phyloP scores from a whole-genome alignment of 306 rosid genomes.

The Boehmeria nivea region DNA sequence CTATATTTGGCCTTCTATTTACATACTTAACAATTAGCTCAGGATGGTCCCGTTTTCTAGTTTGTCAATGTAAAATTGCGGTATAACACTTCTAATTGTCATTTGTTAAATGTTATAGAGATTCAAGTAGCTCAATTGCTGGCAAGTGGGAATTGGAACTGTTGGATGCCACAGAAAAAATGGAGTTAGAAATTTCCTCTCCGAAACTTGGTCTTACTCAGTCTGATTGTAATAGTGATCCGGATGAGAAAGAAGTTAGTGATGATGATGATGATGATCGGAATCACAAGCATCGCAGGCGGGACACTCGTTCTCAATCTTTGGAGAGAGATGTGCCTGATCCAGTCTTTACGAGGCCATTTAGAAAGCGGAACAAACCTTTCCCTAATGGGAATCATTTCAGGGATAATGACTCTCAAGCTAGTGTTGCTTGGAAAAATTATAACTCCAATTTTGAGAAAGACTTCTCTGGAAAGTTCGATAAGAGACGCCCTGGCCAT shows the following conservation, averaged over 20 bases:
- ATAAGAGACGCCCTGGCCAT: conserved; percentile 65
- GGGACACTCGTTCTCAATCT: conserved; percentile 69
- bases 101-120: conserved; percentile 14
- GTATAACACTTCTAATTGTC: background rate
- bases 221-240: conserved; percentile 65
- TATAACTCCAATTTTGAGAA: conserved; percentile 42
- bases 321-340: conserved; percentile 71
- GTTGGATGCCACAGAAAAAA: conserved; percentile 31
- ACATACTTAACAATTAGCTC: background rate
- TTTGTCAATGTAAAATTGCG: background rate
- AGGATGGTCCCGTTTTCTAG: background rate
- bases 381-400: conserved; percentile 61
- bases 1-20: background rate
- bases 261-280: conserved; percentile 96
- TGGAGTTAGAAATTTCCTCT: conserved; percentile 75
- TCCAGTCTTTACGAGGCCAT: conserved; percentile 66
- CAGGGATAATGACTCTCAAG: conserved; percentile 72
- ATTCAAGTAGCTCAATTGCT: conserved; percentile 28
- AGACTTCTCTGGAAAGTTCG: conserved; percentile 57
- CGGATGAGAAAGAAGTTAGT: conserved; percentile 91
- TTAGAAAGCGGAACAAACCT: conserved; percentile 64
- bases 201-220: conserved; percentile 59
- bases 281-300: conserved; percentile 88
- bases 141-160: conserved; percentile 29
- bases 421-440: conserved; percentile 50